phyloP scores from a whole-genome alignment of 345 rosid genomes.

The Citrus australasica region DNA sequence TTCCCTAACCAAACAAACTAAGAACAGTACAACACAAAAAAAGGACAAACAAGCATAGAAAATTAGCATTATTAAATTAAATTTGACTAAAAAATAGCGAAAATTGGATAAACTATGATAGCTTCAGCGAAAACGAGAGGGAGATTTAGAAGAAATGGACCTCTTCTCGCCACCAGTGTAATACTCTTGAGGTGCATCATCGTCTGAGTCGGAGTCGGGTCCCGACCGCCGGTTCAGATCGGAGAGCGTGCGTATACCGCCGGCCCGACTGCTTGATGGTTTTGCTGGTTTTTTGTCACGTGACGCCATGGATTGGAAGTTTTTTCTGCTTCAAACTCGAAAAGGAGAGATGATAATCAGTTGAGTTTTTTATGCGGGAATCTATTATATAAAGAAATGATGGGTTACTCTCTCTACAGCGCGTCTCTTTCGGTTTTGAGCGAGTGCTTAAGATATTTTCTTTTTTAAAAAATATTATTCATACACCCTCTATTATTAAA shows the following conservation, averaged over 20 bases:
- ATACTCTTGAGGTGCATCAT: slow-evolving; percentile 81
- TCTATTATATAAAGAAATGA: background rate
- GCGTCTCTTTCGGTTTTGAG: background rate
- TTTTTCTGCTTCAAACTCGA: background rate
- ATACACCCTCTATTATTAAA: too few species aligned
- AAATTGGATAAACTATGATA: background rate
- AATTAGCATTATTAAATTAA: background rate
- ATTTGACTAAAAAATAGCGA: background rate
- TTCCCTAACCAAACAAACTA: background rate
- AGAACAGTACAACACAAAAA: too few species aligned
- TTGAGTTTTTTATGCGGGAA: background rate
- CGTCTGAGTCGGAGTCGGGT: slow-evolving; percentile 79
- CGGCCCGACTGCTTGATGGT: slow-evolving; percentile 54
- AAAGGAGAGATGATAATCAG: background rate
- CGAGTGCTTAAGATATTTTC: too few species aligned
- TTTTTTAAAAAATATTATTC: too few species aligned
- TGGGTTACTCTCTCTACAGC: background rate
- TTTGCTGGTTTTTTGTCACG: slow-evolving; percentile 76
- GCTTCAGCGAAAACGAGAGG: background rate
- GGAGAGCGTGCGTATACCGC: slow-evolving; percentile 76
- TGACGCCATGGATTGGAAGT: slow-evolving; percentile 47
- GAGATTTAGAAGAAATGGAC: slow-evolving; percentile 27
- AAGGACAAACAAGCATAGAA: background rate
- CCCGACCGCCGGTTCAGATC: slow-evolving; percentile 77
- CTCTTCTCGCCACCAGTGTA: slow-evolving; percentile 98